Base-by-base conservation (phyloP, 257 asterid genomes). In the Hygrophila difformis region DNA sequence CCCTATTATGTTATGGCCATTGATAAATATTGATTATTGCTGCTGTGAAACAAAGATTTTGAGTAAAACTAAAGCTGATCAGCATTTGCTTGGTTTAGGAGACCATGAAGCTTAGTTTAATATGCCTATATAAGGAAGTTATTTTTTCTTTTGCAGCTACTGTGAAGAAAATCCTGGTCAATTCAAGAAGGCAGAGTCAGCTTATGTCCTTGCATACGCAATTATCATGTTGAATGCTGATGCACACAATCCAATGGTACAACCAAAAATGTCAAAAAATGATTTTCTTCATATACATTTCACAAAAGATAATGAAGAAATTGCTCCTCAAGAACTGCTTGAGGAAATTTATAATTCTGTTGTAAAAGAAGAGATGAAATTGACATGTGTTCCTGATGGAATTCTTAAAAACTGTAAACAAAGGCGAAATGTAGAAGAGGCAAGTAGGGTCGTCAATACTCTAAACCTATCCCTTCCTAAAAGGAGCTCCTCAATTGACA, bases 141-240 rank as follows among this genome's bases (percentile, higher is more conserved):
- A 40, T 54, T 49, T 33, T 16, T 38, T 38, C 34, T 69, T 60
- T 60, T 62, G 81, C 92, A 91, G 98, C 67, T 91, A 78, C 63
- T 86, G 82, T 68, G 78, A 87, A 28, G 84, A 76, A 38, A 91
- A 82, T 62, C 95, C 99, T 51, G 87, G 82, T 56, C 57, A 78
- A 55, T 91, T 91, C 74, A 91, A 78, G 87, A 86, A 70, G 57
- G 99, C 97, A 47, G 92, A 91, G 63, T 66, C 93, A 21, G 97
- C 93, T 19, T 91, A 91, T 67, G 88, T 86, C 63, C 93, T 91
- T 53, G 97, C 94, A 39, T 86, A 86, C 78, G 87, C 97, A 28
- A 78, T 78, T 71, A 78, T 91, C 56, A 68, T 86, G 95, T 73
- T 91, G 67, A 81, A 76, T 49, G 74, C 95, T 46, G 94, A 82